Conservation (phyloP, 441 rosid species). For the Iberis amara region DNA sequence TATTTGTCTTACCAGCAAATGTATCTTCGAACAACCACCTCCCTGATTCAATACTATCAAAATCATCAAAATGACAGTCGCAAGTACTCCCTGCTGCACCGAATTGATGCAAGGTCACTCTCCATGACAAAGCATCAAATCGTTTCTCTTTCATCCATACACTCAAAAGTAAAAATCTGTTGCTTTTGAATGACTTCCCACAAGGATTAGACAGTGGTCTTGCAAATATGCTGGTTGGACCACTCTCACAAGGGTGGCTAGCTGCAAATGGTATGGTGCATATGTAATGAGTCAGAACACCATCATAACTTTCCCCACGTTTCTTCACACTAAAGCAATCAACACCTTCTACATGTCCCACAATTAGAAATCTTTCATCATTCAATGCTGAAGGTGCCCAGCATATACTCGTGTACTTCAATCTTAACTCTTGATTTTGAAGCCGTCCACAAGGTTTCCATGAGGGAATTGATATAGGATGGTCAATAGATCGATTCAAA, state of each 20-base stretch:
- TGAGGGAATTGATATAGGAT: constrained; percentile 46
- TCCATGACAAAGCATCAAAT: constrained; percentile 74
- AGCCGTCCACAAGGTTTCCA: constrained; percentile 69
- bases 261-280: constrained; percentile 67
- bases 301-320: constrained; percentile 36
- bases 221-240: constrained; percentile 62
- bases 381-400: constrained; percentile 72
- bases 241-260: constrained; percentile 40
- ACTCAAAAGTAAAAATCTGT: constrained; percentile 68
- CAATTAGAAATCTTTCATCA: constrained; percentile 58
- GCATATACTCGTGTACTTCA: constrained; percentile 64
- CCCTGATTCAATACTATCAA: constrained; percentile 31
- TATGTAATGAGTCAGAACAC: constrained; percentile 41
- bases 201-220: constrained; percentile 52
- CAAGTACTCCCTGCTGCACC: constrained; percentile 37
- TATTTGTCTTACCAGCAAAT: constrained; percentile 45
- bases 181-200: constrained; percentile 40
- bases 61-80: constrained; percentile 46
- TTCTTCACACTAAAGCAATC: constrained; percentile 71
- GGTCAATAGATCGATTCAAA: constrained; percentile 38
- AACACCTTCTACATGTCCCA: constrained; percentile 72
- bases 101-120: constrained; percentile 53
- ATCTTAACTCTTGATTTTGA: constrained; percentile 33
- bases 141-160: constrained; percentile 51
- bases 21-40: constrained; percentile 45